Evolutionary conservation across 2,329 filamentous ascomycete genomes (phyloP), one percentile per base, ranked within the genome.

Genomic region (Daldinia sp.): DNA sequence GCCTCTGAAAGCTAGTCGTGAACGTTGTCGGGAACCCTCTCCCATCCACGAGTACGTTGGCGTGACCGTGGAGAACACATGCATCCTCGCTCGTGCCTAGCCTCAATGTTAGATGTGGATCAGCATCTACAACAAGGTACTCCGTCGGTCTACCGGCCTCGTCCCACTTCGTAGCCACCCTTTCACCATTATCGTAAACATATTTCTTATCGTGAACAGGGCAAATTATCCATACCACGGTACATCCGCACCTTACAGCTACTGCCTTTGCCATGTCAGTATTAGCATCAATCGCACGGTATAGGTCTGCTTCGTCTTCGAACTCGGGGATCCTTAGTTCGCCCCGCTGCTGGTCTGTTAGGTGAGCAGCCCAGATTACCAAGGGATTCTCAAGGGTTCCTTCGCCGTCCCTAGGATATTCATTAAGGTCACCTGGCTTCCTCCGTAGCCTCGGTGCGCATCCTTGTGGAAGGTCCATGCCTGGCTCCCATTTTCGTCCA

Each of bases 211-310:
- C 15, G 34, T 62, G 62, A 19, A 65, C 54, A 1, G 62, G 62
- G 7, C 62, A 65, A 4, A 65, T 43, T 30, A 65, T 62, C 62
- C 62, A 65, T 4, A 49, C 58, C 9, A 65, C 54, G 7, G 62
- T 65, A 23, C 58, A 62, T 4, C 58, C 50, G 4, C 17, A 17
- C 15, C 53, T 48, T 4, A 61, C 30, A 37, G 62, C 62, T 35
- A 32, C 58, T 23, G 62, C 59, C 54, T 65, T 65, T 3, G 62
- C 62, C 37, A 65, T 62, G 13, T 65, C 62, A 39, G 58, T 8
- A 15, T 65, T 65, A 34, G 58, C 43, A 41, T 65, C 58, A 13
- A 65, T 51, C 10, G 62, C 62, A 15, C 54, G 43, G 19, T 65
- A 65, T 5, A 65, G 39, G 15, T 65, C 58, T 10, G 39, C 53